A percentile compares a stretch with the other conserved stretches of the same genome.
These are phyloP conservation scores for Leccinum subgranulosum DNA, from an alignment of 768 basidiomycete genomes.

Conservation along the genomic window DNA sequence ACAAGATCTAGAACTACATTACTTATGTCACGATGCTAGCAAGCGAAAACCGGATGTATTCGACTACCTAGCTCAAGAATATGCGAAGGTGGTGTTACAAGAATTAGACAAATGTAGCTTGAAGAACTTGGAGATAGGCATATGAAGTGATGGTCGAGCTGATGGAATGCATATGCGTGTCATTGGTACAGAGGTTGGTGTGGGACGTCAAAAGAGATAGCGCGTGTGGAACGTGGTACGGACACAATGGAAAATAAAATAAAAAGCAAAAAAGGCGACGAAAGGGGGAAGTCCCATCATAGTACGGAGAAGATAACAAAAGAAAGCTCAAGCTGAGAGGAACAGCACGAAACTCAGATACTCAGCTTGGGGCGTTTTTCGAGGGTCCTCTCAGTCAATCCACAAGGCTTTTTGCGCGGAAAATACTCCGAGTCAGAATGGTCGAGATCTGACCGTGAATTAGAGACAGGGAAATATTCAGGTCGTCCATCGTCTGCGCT, in stretches of 20 bases:
- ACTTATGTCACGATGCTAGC: conserved; percentile 13
- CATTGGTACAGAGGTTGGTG: conserved; percentile 21
- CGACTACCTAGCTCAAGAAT: conserved; percentile 11
- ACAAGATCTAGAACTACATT: conserved; percentile 31
- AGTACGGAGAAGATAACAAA: background rate
- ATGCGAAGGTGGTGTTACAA: conserved; percentile 25
- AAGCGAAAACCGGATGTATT: conserved; percentile 17
- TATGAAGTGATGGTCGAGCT: conserved; percentile 18
- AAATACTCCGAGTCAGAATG: conserved; percentile 25
- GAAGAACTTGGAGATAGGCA: conserved; percentile 13
- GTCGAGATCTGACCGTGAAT: conserved; percentile 35
- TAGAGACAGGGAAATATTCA: conserved; percentile 35
- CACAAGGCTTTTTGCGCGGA: conserved; percentile 23
- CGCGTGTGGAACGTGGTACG: conserved; percentile 14
- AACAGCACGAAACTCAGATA: conserved; percentile 16
- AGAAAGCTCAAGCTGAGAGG: conserved; percentile 4
- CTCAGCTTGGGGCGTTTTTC: conserved; percentile 30
- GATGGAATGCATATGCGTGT: conserved; percentile 23
- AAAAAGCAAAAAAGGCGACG: background rate
- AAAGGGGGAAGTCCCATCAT: background rate
- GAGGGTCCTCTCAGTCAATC: conserved; percentile 16
- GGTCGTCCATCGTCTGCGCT: conserved; percentile 23
- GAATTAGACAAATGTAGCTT: conserved; percentile 28
- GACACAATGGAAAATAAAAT: background rate
- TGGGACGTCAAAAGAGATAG: conserved; percentile 18